Evolutionary conservation across 1,284 basidiomycete species (phyloP), one percentile per base, ranked within the genome.

Genomic region (Trichosporon sp.): DNA sequence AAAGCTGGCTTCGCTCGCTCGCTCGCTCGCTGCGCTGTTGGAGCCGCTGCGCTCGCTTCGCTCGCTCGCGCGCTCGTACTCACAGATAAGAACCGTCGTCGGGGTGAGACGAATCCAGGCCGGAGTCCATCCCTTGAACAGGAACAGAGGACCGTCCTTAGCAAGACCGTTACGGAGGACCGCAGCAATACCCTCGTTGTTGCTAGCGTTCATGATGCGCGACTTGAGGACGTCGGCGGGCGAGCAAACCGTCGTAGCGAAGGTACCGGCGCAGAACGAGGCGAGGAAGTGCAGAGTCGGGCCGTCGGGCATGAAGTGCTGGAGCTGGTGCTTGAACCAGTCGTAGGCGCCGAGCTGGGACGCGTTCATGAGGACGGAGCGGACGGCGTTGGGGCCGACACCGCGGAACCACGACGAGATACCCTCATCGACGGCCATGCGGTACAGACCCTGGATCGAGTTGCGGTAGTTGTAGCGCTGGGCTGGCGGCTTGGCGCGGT

Each of bases 231-330:
- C 92, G 74, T 95, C 92, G 13, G 92, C 92, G 0, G 92, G 92
- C 0, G 91, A 92, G 78, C 92, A 95, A n/a, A 95, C 87, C 0
- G 92, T 94, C 3, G 92, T 94, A 11, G 92, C 92, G 3, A 94
- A 89, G 0, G 92, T 95, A 19, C 92, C 92, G 59, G 92, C 91
- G 58, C 88, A 88, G 70, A 94, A 89, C 71, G 89, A 91, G 0
- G 91, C 91, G 0, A 89, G 86, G 72, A 93, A 92, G 76, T 95
- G 92, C 61, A 87, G 86, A 11, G 82, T 78, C 56, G 92, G 89
- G 69, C 92, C 92, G 70, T 95, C 92, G 1, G 87, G 76, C 71
- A 94, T 89, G 72, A 88, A 85, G 10, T 78, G 73, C 1, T 86
- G 86, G 10, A 95, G 81, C 71, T 89, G 85, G 3, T 86, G 82